phyloP scores from a whole-genome alignment of 2,329 filamentous ascomycete genomes.

The Aspergillus carbonarius region DNA sequence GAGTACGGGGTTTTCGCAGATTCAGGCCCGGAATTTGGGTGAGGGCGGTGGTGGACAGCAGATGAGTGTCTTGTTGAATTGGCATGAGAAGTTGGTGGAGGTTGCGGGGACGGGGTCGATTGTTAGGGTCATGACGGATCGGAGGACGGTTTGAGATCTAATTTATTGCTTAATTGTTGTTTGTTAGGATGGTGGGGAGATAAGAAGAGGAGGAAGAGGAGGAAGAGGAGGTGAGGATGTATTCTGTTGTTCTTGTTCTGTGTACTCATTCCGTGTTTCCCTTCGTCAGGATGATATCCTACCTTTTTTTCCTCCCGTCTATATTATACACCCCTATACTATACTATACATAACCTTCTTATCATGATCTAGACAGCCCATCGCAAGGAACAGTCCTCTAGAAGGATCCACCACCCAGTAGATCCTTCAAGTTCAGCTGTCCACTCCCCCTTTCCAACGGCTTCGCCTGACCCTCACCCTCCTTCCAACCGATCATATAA shows the following conservation, averaged over 20 bases:
- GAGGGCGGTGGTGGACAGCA: constrained; percentile 74
- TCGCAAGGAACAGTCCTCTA: constrained; percentile 19
- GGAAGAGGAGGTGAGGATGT: background rate
- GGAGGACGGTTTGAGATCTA: constrained; percentile 71
- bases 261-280: background rate
- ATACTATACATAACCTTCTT: constrained; percentile 15
- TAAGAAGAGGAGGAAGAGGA: too few species aligned
- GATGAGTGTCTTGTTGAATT: constrained; percentile 96
- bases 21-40: constrained; percentile 57
- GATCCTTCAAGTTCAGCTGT: constrained; percentile 83
- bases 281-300: constrained; percentile 1
- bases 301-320: constrained; percentile 13
- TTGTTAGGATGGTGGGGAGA: background rate
- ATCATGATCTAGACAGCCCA: background rate
- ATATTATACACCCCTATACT: constrained; percentile 13
- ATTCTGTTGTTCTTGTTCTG: background rate
- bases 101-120: constrained; percentile 90
- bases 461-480: constrained; percentile 72
- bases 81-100: constrained; percentile 98
- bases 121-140: constrained; percentile 92
- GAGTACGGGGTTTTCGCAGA: constrained; percentile 84
- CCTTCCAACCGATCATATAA: constrained; percentile 99
- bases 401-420: constrained; percentile 56
- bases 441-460: constrained; percentile 82
- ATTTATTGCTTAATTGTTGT: background rate